A percentile compares a stretch with the other conserved stretches of the same genome.
Evolutionary conservation across 2,329 filamentous ascomycete genomes (phyloP).

Genomic region (Magnaporthiopsis poae): DNA sequence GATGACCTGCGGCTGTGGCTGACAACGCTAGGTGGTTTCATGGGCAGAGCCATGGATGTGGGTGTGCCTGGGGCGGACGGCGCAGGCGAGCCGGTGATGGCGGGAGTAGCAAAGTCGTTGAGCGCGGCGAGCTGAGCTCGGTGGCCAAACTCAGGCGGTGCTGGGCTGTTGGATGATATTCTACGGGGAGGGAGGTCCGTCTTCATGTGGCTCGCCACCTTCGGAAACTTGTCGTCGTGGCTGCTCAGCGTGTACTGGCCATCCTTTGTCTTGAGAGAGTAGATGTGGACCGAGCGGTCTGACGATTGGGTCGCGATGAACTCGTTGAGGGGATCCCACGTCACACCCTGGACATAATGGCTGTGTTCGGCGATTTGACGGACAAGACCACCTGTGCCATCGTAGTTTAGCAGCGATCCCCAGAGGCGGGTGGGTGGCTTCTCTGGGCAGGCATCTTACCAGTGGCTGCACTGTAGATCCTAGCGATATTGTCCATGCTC

Average conservation of each 20-base stretch:
- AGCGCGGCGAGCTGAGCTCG: constrained; percentile 54
- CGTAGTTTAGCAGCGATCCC: constrained; percentile 6
- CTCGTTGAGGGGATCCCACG: constrained; percentile 96
- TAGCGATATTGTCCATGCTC: constrained; percentile 97
- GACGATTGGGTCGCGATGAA: constrained; percentile 97
- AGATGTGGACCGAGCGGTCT: constrained; percentile 94
- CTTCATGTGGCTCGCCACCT: constrained; percentile 66
- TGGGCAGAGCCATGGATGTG: constrained; percentile 76
- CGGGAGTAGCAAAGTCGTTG: constrained; percentile 31
- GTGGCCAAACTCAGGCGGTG: constrained; percentile 69
- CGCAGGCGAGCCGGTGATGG: constrained; percentile 65
- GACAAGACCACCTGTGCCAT: constrained; percentile 49
- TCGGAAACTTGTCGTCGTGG: constrained; percentile 58
- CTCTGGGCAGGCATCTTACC: constrained; percentile 38
- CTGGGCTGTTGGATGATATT: constrained; percentile 85
- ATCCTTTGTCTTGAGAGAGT: constrained; percentile 90
- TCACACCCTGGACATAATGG: constrained; percentile 95
- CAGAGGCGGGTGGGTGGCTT: no score
- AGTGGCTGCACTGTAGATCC: constrained; percentile 89
- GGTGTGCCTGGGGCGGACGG: constrained; percentile 91
- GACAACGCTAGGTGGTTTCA: constrained; percentile 86
- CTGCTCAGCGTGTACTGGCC: constrained; percentile 73
- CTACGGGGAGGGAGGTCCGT: constrained; percentile 88
- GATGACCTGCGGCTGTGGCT: constrained; percentile 92
- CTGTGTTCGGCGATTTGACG: constrained; percentile 95